Evolutionary conservation across 2,329 filamentous ascomycete species (phyloP).

Genomic region (Dendryphion nanum): DNA sequence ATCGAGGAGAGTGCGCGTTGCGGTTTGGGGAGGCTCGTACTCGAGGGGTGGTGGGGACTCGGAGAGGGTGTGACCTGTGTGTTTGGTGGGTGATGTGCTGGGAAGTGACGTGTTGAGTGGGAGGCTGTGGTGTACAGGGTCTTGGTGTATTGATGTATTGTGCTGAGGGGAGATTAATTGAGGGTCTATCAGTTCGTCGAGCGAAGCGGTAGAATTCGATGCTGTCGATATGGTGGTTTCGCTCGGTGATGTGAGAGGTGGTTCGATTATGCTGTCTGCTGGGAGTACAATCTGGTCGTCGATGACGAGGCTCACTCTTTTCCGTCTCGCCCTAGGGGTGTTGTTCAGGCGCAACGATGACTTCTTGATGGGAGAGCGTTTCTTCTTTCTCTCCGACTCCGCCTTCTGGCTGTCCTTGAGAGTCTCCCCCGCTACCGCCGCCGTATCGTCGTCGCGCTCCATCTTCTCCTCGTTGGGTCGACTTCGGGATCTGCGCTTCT

Average conservation of each 20-base stretch:
- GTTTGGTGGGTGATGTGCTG: constrained; percentile 21
- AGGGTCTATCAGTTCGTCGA: constrained; percentile 29
- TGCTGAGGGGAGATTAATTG: constrained; percentile 17
- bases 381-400: constrained; percentile 23
- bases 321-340: constrained; percentile 24
- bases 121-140: constrained; percentile 33
- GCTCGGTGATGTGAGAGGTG: constrained; percentile 25
- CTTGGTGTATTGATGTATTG: constrained; percentile 14
- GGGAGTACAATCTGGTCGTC: constrained; percentile 39
- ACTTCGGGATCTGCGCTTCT: constrained; percentile 15
- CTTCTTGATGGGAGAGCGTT: constrained; percentile 29
- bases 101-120: constrained; percentile 18
- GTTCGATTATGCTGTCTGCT: constrained; percentile 31
- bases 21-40: constrained; percentile 16
- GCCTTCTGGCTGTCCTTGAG: constrained; percentile 11
- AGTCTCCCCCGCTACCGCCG: background rate
- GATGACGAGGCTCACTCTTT: constrained; percentile 37
- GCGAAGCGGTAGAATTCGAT: constrained; percentile 23
- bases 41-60: constrained; percentile 7
- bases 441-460: background rate
- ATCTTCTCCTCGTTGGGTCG: constrained; percentile 11
- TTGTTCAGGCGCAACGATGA: constrained; percentile 29
- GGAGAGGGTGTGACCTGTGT: constrained; percentile 15
- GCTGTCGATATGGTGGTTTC: constrained; percentile 27
- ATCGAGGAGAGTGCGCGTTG: constrained; percentile 24